Evolutionary conservation across 768 basidiomycete species (phyloP).

Genomic region (Lactifluus volemus): DNA sequence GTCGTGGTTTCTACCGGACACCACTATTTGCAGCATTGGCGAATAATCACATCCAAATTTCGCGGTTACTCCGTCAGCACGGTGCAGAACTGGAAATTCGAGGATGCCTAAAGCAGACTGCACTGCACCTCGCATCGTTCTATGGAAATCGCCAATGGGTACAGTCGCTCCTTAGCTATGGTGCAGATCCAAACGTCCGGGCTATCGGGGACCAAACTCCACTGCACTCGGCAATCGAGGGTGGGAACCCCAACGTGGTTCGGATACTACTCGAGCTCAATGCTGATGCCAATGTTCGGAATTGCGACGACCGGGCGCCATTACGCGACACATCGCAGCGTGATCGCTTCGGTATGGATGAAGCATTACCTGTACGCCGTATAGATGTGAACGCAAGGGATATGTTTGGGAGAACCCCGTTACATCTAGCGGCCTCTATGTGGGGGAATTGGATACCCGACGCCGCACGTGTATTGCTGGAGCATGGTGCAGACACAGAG

Average conservation of each 20-base stretch:
- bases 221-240: background rate
- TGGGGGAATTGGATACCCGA: background rate
- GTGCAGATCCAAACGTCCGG: background rate
- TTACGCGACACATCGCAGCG: too few species aligned
- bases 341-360: too few species aligned
- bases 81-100: background rate
- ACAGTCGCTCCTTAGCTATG: background rate
- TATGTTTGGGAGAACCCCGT: background rate
- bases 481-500: background rate
- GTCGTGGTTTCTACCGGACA: background rate
- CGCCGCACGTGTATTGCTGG: background rate
- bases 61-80: background rate
- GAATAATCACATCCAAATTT: background rate
- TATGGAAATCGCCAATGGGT: background rate
- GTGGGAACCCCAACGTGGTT: background rate
- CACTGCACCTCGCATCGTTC: background rate
- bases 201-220: background rate
- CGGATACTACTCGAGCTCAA: background rate
- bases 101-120: background rate
- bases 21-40: background rate
- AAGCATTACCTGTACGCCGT: too few species aligned
- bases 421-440: background rate
- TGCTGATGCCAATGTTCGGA: background rate
- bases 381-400: background rate
- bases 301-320: background rate